Conservation (phyloP, 2,329 filamentous ascomycete genomes). For the Bipolaris bicolor region DNA sequence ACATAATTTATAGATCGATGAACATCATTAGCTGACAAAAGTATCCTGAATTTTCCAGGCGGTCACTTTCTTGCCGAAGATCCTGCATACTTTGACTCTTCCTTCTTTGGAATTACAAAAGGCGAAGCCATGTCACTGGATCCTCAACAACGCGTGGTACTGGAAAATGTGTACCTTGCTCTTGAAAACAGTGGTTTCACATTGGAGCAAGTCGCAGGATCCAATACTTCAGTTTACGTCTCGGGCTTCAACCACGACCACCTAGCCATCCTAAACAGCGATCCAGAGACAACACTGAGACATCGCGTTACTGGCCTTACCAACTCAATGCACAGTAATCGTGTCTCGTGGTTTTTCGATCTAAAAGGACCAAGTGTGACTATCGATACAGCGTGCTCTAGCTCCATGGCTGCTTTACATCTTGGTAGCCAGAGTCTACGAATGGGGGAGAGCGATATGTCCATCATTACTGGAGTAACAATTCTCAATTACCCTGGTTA, state of each 20-base stretch:
- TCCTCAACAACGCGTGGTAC: constrained; percentile 42
- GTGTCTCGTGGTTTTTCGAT: constrained; percentile 34
- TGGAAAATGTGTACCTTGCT: constrained; percentile 47
- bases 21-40: not conserved
- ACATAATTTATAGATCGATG: not conserved
- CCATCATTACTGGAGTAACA: not conserved
- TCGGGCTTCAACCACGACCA: constrained; percentile 22
- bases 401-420: constrained; percentile 27
- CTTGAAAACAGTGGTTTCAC: constrained; percentile 50
- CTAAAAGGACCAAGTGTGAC: constrained; percentile 30
- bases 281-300: not conserved
- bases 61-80: constrained; percentile 26
- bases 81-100: constrained; percentile 36
- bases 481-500: constrained; percentile 1
- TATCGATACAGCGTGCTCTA: constrained; percentile 38
- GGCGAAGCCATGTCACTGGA: constrained; percentile 40
- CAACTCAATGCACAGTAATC: constrained; percentile 19
- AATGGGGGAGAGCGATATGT: constrained; percentile 10
- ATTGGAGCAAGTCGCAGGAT: constrained; percentile 36
- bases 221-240: constrained; percentile 36
- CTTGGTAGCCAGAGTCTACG: constrained; percentile 20
- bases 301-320: not conserved
- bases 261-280: not conserved
- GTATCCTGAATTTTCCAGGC: not conserved
- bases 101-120: constrained; percentile 39